phyloP scores from a whole-genome alignment of 768 basidiomycete species.

The Mycena galericulata region DNA sequence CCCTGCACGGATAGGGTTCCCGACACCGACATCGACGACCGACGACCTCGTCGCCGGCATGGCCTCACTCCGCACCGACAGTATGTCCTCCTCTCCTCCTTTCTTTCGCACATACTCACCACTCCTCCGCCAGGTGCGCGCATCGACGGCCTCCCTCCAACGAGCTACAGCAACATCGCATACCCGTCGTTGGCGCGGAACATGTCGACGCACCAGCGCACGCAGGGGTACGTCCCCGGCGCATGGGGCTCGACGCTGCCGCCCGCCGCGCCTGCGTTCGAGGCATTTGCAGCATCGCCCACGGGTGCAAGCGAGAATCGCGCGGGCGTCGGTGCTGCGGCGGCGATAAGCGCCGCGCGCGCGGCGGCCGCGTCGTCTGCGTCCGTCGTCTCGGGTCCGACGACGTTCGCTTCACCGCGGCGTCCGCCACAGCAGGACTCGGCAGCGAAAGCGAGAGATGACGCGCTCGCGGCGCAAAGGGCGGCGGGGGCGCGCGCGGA shows the following conservation, averaged over 20 bases:
- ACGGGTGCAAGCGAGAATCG: background rate
- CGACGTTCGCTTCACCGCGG: conserved; percentile 1
- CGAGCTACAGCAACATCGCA: background rate
- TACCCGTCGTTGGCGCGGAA: conserved; percentile 29
- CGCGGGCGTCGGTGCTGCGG: no score
- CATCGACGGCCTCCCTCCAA: no score
- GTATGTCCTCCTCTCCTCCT: no score
- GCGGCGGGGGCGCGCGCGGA: conserved; percentile 2
- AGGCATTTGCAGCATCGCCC: background rate
- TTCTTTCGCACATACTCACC: no score
- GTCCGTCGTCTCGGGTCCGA: no score
- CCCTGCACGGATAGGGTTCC: no score
- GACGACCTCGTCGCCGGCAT: no score
- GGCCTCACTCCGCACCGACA: no score
- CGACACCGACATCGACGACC: no score
- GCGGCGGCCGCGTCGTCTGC: no score
- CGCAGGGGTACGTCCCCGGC: conserved; percentile 33
- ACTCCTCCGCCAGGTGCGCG: no score
- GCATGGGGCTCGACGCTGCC: conserved; percentile 24
- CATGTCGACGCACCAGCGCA: conserved; percentile 33
- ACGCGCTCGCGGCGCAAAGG: background rate
- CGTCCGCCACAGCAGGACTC: background rate
- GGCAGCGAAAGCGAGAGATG: background rate
- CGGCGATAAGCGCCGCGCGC: no score
- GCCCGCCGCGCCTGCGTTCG: conserved; percentile 5